Conservation (phyloP, 441 rosid genomes). For the Erysimum cheiri region DNA sequence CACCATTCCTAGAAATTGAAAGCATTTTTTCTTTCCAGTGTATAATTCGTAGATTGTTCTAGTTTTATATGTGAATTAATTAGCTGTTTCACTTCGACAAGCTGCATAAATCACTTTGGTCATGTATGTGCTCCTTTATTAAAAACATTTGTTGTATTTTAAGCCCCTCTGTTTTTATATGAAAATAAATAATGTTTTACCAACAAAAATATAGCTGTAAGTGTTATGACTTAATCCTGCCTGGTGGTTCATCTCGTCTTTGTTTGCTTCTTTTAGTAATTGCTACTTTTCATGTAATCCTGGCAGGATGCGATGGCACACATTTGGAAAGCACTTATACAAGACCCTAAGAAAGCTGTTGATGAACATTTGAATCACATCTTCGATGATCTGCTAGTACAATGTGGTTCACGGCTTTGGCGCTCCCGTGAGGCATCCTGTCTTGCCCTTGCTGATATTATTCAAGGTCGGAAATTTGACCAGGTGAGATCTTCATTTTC, state of each 20-base stretch:
- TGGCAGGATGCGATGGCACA: slow-evolving; percentile 96
- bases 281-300: slow-evolving; percentile 31
- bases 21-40: slow-evolving; percentile 20
- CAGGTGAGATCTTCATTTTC: slow-evolving; percentile 62
- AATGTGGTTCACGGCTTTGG: slow-evolving; percentile 97
- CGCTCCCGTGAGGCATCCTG: slow-evolving; percentile 99
- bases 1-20: slow-evolving; percentile 22
- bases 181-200: too few species aligned
- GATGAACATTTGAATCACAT: slow-evolving; percentile 88
- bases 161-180: too few species aligned
- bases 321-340: slow-evolving; percentile 95
- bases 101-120: slow-evolving; percentile 25
- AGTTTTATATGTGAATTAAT: slow-evolving; percentile 7
- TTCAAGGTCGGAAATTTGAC: slow-evolving; percentile 90
- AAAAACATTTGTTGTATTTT: too few species aligned
- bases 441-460: slow-evolving; percentile 93
- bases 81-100: slow-evolving; percentile 20
- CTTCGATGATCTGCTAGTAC: slow-evolving; percentile 78
- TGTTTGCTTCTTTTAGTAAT: slow-evolving; percentile 31
- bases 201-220: slow-evolving; percentile 15
- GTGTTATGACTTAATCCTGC: slow-evolving; percentile 15
- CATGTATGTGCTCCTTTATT: too few species aligned
- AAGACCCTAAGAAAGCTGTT: slow-evolving; percentile 82
- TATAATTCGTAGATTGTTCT: slow-evolving; percentile 9
- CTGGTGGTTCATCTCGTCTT: slow-evolving; percentile 6